phyloP scores from a whole-genome alignment of 306 rosid species.

The Cajanus cajan region DNA sequence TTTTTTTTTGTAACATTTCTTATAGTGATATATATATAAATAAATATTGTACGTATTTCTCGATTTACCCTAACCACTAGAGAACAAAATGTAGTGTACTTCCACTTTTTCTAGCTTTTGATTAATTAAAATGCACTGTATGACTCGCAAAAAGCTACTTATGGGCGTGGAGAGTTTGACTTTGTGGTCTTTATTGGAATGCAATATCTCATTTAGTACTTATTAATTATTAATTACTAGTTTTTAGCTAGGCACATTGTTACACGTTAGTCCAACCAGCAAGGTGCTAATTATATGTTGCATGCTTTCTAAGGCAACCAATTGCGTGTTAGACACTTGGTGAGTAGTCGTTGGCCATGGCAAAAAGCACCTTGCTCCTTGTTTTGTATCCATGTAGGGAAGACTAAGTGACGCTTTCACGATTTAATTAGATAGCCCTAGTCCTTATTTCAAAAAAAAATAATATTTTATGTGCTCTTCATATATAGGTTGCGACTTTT shows the following conservation, averaged over 20 bases:
- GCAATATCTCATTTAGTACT: neutral
- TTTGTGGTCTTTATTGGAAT: constrained; percentile 10
- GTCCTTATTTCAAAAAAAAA: neutral
- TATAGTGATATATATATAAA: no score
- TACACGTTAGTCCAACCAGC: neutral
- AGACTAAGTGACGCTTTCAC: neutral
- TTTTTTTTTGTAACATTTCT: no score
- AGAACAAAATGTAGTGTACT: neutral
- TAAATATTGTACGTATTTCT: no score
- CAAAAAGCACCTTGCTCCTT: neutral
- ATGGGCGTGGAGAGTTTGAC: neutral
- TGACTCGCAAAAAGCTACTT: neutral
- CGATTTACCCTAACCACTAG: neutral
- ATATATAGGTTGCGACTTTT: neutral
- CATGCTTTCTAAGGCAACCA: neutral
- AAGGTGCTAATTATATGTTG: neutral
- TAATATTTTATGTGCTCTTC: neutral
- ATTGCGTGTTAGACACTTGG: constrained; percentile 5
- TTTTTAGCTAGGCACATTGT: neutral
- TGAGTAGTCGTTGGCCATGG: constrained; percentile 5
- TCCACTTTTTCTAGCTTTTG: neutral
- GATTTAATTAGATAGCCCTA: neutral
- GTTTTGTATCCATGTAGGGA: neutral
- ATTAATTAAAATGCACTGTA: neutral
- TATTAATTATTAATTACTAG: neutral